phyloP scores from a whole-genome alignment of 352 stramenopile species.

The Pythium myriotylum region DNA sequence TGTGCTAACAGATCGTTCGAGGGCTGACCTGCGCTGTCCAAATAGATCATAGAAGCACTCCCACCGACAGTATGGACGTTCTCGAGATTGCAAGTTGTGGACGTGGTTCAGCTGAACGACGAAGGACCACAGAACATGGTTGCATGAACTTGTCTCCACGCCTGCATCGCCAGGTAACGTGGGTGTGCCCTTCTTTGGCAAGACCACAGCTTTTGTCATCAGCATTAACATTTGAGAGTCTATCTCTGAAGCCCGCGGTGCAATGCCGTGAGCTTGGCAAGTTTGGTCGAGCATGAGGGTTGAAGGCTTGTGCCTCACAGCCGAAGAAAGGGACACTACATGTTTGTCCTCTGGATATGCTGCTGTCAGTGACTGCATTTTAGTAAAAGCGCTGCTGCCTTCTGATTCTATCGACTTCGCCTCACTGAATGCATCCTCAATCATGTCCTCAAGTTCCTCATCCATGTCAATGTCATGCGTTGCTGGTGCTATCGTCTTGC shows the following conservation, averaged over 20 bases:
- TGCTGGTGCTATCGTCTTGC: too few species aligned
- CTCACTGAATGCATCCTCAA: constrained; percentile 35
- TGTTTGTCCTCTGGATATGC: too few species aligned
- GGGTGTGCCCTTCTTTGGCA: constrained; percentile 26
- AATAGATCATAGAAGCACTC: constrained; percentile 75
- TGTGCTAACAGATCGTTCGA: constrained; percentile 37
- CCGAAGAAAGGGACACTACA: too few species aligned
- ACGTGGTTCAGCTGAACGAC: constrained; percentile 61
- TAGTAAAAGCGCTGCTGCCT: too few species aligned
- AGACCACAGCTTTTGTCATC: constrained; percentile 50
- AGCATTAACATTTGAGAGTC: constrained; percentile 52
- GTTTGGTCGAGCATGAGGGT: too few species aligned
- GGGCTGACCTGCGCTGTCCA: constrained; percentile 52
- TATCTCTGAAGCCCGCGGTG: constrained; percentile 37
- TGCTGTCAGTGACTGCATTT: too few species aligned
- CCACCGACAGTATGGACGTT: constrained; percentile 65
- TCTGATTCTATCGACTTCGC: neutral
- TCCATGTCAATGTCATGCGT: too few species aligned
- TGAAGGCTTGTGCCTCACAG: constrained; percentile 9
- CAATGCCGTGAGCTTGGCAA: too few species aligned
- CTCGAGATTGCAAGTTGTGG: constrained; percentile 59
- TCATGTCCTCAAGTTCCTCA: constrained; percentile 71
- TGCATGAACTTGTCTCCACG: neutral
- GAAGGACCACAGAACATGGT: constrained; percentile 47
- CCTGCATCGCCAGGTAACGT: neutral